These are phyloP conservation scores for Phlebiopsis flavidoalba DNA, from an alignment of 768 basidiomycete genomes.

Conservation along the genomic window DNA sequence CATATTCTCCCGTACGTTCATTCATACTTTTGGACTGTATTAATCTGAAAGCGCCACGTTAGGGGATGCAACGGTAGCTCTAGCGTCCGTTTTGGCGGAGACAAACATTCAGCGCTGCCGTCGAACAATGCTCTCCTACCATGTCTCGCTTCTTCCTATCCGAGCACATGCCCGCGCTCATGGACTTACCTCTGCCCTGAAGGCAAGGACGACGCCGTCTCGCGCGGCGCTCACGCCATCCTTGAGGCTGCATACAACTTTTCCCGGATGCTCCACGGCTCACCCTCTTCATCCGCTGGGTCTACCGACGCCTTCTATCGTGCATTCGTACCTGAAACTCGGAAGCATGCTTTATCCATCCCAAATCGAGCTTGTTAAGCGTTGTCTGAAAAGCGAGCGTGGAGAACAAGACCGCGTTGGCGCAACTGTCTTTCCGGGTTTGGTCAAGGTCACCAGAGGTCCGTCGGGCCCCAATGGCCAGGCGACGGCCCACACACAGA, in stretches of 20 bases:
- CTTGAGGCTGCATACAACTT: constrained; percentile 74
- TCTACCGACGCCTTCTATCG: constrained; percentile 72
- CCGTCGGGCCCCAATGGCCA: constrained; percentile 30
- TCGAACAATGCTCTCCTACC: constrained; percentile 68
- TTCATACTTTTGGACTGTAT: neutral
- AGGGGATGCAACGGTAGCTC: constrained; percentile 88
- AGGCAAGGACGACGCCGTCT: neutral
- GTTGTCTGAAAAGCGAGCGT: constrained; percentile 71
- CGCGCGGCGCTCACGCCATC: constrained; percentile 32
- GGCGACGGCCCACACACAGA: constrained; percentile 49
- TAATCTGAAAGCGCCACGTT: neutral
- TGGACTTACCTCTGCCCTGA: constrained; percentile 41
- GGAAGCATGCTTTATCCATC: constrained; percentile 67
- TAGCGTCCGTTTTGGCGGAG: constrained; percentile 87
- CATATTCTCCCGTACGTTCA: constrained; percentile 69
- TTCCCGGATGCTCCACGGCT: constrained; percentile 82
- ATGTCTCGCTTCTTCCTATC: constrained; percentile 62
- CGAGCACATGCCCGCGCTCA: constrained; percentile 68
- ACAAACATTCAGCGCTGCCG: constrained; percentile 85
- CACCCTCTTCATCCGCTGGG: constrained; percentile 46
- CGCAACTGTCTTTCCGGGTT: constrained; percentile 81
- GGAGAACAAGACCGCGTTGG: constrained; percentile 75
- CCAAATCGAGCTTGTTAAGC: constrained; percentile 81
- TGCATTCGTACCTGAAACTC: constrained; percentile 80
- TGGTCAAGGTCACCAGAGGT: constrained; percentile 70